Base-by-base conservation (phyloP, 2,329 filamentous ascomycete genomes). In the Aspergillus brunneoviolaceus region DNA sequence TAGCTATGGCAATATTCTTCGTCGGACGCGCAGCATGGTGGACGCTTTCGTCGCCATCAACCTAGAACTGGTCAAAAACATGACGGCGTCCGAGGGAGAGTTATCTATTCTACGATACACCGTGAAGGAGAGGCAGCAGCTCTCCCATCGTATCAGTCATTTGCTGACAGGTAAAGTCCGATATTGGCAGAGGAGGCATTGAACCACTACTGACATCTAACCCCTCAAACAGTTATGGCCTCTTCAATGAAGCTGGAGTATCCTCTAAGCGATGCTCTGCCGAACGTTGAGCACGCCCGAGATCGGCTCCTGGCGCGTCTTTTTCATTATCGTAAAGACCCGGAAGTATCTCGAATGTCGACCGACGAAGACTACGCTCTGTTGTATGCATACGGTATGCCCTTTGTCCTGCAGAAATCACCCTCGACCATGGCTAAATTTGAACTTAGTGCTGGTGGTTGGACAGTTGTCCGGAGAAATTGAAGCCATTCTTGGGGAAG, bases 41-140 rank as follows among this genome's bases (percentile, higher is more conserved):
- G 93, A 97, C 75, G 89, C 91, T 42, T 97, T 99, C 75, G 93
- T 98, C 71, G 92, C 93, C 55, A 96, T 99, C 91, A 96, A 94
- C 64, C 86, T 97, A 11, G 88, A 97, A 63, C 92, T 96, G 42
- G 84, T 90, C 70, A 94, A 93, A 70, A 90, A 94, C 60, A 81
- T 88, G 11, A 84, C 85, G 42, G 85, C 91, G 1, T 92, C 88
- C 2, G 85, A 89, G 27, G 93, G 94, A 4, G 94, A 98, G 77
- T 87, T 89, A 58, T 88, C 89, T 9, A 84, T 98, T 42, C 80
- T 99, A 42, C 83, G 85, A 63, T 92, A 90, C 73, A 98, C 95
- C 1, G 83, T 86, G 4, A 81, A 85, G 9, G 94, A 99, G 76
- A 86, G 95, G 56, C 85, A 84, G 10, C 87, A 93, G 63, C 82